phyloP scores from a whole-genome alignment of 768 basidiomycete genomes.

The Zangia roseola region DNA sequence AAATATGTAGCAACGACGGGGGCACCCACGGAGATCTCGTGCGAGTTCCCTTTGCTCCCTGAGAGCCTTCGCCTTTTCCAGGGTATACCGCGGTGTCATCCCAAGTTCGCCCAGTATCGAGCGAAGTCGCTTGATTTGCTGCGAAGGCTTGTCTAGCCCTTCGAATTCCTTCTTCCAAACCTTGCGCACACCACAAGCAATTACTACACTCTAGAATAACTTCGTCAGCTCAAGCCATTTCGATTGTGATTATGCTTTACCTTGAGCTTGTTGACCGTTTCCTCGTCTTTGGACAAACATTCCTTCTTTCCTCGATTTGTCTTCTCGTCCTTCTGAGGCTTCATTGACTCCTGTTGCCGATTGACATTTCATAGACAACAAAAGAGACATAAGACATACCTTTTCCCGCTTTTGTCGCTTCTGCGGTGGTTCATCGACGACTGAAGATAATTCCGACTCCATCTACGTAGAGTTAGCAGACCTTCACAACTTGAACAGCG shows the following conservation, averaged over 20 bases:
- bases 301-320: constrained; percentile 28
- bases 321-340: constrained; percentile 28
- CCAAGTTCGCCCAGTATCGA: constrained; percentile 69
- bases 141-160: constrained; percentile 50
- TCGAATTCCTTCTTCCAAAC: constrained; percentile 74
- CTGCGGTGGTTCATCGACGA: constrained; percentile 55
- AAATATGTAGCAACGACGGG: not conserved
- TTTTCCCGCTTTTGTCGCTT: constrained; percentile 44
- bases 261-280: constrained; percentile 73
- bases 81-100: constrained; percentile 73
- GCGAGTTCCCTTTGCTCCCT: constrained; percentile 72
- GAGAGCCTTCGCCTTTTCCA: constrained; percentile 80
- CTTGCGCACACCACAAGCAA: constrained; percentile 76
- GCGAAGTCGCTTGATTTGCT: constrained; percentile 66
- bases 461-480: constrained; percentile 12
- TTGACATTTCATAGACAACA: not conserved
- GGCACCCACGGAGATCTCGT: constrained; percentile 67
- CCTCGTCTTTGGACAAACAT: constrained; percentile 58
- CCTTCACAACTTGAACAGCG: constrained; percentile 25
- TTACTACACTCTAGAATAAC: constrained; percentile 53
- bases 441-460: constrained; percentile 54
- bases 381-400: constrained; percentile 16
- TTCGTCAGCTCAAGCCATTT: not conserved
- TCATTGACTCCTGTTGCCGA: constrained; percentile 16
- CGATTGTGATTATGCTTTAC: constrained; percentile 33